Base-by-base conservation (phyloP, 2,329 filamentous ascomycete genomes). In the Didymella sp. region DNA sequence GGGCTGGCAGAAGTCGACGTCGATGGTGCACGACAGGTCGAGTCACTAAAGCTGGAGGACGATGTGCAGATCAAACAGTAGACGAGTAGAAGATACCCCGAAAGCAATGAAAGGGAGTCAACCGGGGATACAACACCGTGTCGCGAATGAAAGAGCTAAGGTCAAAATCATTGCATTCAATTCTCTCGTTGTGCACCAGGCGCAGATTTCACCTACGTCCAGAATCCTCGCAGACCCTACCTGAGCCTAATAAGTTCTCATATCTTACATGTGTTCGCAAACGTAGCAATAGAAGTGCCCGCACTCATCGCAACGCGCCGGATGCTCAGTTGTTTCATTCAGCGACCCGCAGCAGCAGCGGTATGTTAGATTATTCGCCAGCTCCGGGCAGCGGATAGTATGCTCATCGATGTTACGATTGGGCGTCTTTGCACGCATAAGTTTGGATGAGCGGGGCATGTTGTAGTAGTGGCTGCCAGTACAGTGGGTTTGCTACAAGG, bases 21-120 rank as follows among this genome's bases (percentile, higher is more conserved):
- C 1, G 63, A 67, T 30, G 53, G 52, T 3, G 43, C 25, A 25
- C 42, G 54, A 17, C 60, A 59, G 33, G 17, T 68, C 8, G 67
- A 68, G n/a, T 42, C 45, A 5, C 30, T 72, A 55, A 59, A 53
- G 25, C 19, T 73, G n/a, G 63, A 68, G 25, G 69, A 73, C 12
- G 63, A 68, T 22, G 47, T 31, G 11, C 35, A 31, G 11, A 35
- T 6, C 7, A 49, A 38, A 7, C 17, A 35, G 0, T 57, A 37
- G 28, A 31, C 6, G n/a, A 44, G 17, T 6, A 1, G 17, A 40
- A 30, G 43, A 57, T 49, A 52, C 43, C 48, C 54, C 31, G 24
- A 2, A 19, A n/a, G n/a, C n/a, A n/a, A n/a, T n/a, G n/a, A n/a
- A n/a, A n/a, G n/a, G n/a, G n/a, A n/a, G n/a, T n/a, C n/a, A n/a